Evolutionary conservation across 306 rosid genomes (phyloP).

Genomic region (Astragalus glycyphyllos): DNA sequence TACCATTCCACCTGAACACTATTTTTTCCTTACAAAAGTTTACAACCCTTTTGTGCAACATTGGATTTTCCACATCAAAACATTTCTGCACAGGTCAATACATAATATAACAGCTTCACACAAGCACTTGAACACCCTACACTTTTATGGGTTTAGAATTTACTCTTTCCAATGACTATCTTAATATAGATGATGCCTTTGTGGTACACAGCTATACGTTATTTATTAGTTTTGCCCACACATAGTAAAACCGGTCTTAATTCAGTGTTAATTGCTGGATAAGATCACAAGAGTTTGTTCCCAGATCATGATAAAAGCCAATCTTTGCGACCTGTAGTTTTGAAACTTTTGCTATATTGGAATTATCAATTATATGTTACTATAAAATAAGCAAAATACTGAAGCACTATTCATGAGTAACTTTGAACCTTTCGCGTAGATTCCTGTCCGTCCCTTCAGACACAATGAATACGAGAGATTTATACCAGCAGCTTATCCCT

Average conservation of each 20-base stretch:
- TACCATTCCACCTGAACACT: not conserved
- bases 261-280: slow-evolving; percentile 21
- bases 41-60: not conserved
- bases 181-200: not conserved
- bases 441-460: slow-evolving; percentile 94
- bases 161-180: slow-evolving; percentile 24
- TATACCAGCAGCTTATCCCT: slow-evolving; percentile 93
- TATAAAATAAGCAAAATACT: not conserved
- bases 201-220: not conserved
- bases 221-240: not conserved
- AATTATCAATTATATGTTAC: not conserved
- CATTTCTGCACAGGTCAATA: no score
- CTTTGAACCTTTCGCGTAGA: slow-evolving; percentile 63
- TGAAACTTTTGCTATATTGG: slow-evolving; percentile 1
- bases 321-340: slow-evolving; percentile 24
- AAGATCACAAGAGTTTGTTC: slow-evolving; percentile 7
- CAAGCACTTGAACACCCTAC: not conserved
- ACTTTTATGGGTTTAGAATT: slow-evolving; percentile 19
- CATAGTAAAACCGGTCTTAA: slow-evolving; percentile 1
- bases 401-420: slow-evolving; percentile 10
- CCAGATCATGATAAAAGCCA: slow-evolving; percentile 21
- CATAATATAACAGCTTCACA: not conserved
- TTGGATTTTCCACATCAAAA: slow-evolving; percentile 33
- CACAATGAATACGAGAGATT: slow-evolving; percentile 98
- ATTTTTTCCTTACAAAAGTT: not conserved